These are phyloP conservation scores for Suillus americanus DNA, from an alignment of 768 basidiomycete genomes.

Conservation along the genomic window DNA sequence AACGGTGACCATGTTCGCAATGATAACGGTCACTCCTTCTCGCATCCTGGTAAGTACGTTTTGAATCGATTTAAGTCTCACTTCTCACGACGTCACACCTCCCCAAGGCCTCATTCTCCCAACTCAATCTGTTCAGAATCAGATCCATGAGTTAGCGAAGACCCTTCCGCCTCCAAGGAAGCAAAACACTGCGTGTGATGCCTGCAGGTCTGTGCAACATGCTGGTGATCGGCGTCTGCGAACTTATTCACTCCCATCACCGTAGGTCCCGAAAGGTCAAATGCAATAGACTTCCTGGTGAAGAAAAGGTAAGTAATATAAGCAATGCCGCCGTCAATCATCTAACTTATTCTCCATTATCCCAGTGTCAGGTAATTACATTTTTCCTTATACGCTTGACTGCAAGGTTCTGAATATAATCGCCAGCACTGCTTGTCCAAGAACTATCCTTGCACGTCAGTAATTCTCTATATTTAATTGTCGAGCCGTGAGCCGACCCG, in stretches of 20 bases:
- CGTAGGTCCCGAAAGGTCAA: constrained; percentile 83
- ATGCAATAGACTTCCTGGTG: constrained; percentile 78
- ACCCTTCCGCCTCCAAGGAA: constrained; percentile 82
- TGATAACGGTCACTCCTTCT: constrained; percentile 28
- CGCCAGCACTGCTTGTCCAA: constrained; percentile 79
- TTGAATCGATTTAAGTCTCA: background rate
- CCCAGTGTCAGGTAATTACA: constrained; percentile 63
- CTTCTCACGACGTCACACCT: constrained; percentile 8
- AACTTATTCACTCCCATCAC: constrained; percentile 8
- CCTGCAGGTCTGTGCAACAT: constrained; percentile 62
- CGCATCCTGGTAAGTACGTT: constrained; percentile 28
- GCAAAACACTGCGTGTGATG: constrained; percentile 93
- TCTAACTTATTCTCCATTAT: constrained; percentile 4
- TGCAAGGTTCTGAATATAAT: constrained; percentile 9
- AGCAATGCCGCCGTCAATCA: constrained; percentile 4
- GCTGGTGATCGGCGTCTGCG: constrained; percentile 10
- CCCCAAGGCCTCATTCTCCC: constrained; percentile 59
- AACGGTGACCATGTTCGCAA: constrained; percentile 19
- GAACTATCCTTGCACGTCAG: constrained; percentile 91
- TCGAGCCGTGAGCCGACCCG: constrained; percentile 19
- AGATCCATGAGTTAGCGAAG: constrained; percentile 80
- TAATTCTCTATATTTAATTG: constrained; percentile 24
- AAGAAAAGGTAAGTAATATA: constrained; percentile 65
- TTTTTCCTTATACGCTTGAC: background rate
- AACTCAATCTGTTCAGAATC: constrained; percentile 70